These are phyloP conservation scores for Chrysopogon serrulatus DNA, from an alignment of 176 grass and related monocot genomes.

Conservation along the genomic window DNA sequence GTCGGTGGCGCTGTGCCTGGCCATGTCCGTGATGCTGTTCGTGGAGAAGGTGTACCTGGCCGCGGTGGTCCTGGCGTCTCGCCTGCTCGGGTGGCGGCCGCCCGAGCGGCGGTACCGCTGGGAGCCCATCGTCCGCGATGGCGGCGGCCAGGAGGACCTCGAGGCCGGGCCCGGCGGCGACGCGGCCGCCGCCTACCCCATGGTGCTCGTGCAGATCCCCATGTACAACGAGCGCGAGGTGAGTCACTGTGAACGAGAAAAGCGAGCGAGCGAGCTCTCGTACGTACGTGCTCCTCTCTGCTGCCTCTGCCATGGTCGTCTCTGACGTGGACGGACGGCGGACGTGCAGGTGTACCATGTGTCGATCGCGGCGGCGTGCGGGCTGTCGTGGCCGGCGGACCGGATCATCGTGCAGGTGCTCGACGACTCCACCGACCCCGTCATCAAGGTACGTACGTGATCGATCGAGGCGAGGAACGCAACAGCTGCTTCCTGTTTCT, in stretches of 20 bases:
- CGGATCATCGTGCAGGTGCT: constrained; percentile 80
- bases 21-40: constrained; percentile 73
- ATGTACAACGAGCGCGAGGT: constrained; percentile 97
- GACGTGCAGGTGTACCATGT: constrained; percentile 55
- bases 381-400: constrained; percentile 60
- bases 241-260: neutral
- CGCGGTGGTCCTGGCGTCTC: constrained; percentile 36
- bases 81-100: constrained; percentile 26
- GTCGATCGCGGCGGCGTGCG: constrained; percentile 69
- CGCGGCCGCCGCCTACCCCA: constrained; percentile 48
- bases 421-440: constrained; percentile 73
- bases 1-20: constrained; percentile 55
- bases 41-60: constrained; percentile 85
- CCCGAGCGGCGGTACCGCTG: constrained; percentile 50
- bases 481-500: neutral
- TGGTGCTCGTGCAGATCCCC: constrained; percentile 90
- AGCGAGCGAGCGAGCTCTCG: too few species aligned
- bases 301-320: too few species aligned
- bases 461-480: too few species aligned
- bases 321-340: too few species aligned
- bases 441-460: constrained; percentile 46
- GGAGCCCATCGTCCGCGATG: constrained; percentile 39
- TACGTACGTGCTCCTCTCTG: too few species aligned
- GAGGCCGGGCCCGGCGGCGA: constrained; percentile 36
- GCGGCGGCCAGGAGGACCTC: constrained; percentile 40